A percentile compares a stretch with the other conserved stretches of the same genome.
Conservation (phyloP, 1,139 yeast species). For the Protomyces gravidus region DNA sequence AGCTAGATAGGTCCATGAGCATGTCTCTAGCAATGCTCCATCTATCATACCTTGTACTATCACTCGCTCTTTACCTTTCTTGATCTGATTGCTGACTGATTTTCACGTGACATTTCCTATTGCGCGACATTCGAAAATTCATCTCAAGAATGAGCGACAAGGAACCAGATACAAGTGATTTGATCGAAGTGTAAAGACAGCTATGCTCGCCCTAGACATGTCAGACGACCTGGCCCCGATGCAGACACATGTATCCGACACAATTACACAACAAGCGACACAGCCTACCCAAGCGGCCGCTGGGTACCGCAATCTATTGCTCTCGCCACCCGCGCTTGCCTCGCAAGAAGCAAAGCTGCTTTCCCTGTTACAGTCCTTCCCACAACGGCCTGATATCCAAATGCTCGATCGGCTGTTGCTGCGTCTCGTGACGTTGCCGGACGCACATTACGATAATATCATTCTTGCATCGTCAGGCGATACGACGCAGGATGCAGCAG, state of each 20-base stretch:
- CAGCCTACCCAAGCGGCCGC: conserved; percentile 13
- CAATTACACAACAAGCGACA: not conserved
- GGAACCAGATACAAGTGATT: not conserved
- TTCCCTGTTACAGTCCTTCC: conserved; percentile 41
- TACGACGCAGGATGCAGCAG: not conserved
- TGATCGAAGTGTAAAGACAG: not conserved
- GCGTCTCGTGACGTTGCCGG: conserved; percentile 50
- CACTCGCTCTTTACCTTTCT: not conserved
- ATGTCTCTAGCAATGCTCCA: not conserved
- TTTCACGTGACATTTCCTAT: not conserved
- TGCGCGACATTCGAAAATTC: not conserved
- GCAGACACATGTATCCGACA: too few relatives aligned
- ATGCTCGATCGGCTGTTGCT: conserved; percentile 66
- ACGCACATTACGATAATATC: conserved; percentile 49
- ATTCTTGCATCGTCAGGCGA: conserved; percentile 51
- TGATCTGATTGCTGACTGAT: not conserved
- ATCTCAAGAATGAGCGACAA: not conserved
- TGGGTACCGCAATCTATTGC: conserved; percentile 41
- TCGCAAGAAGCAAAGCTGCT: conserved; percentile 54
- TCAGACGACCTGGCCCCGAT: conserved; percentile 22
- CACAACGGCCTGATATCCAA: conserved; percentile 49
- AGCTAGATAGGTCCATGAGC: conserved; percentile 16
- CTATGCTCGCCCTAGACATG: conserved; percentile 13
- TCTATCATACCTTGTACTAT: not conserved
- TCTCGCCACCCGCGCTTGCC: conserved; percentile 71